Conservation (phyloP, 2,329 filamentous ascomycete genomes). For the Clarireedia paspali region DNA sequence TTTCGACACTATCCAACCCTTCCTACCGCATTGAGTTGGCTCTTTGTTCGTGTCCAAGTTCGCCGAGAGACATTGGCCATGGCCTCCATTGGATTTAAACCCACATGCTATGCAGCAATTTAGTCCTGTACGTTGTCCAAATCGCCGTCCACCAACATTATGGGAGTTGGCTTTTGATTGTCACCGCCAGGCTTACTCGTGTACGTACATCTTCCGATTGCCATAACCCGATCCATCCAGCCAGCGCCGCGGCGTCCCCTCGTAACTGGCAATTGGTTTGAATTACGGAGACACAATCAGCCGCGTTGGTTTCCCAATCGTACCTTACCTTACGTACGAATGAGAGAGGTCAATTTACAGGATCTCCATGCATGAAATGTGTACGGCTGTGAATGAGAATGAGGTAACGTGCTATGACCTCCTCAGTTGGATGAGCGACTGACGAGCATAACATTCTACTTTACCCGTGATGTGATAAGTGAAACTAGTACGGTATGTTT, state of each 20-base stretch:
- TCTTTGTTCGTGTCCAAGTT: neutral
- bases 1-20: neutral
- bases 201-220: neutral
- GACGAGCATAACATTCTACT: neutral
- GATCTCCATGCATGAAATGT: neutral
- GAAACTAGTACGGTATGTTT: neutral
- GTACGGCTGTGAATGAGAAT: neutral
- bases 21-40: neutral
- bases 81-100: neutral
- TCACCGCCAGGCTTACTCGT: neutral
- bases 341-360: neutral
- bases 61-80: neutral
- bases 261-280: neutral
- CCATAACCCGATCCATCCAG: neutral
- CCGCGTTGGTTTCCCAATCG: slow-evolving; percentile 1
- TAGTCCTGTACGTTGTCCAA: neutral
- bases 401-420: neutral
- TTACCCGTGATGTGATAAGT: neutral
- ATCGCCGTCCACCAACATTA: neutral
- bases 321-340: neutral
- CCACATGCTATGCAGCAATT: neutral
- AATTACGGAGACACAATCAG: slow-evolving; percentile 5
- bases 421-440: neutral
- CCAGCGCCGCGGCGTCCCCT: neutral
- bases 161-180: neutral